Evolutionary conservation across 495 filamentous ascomycete species (phyloP).

Genomic region (Haplographium delicatum): DNA sequence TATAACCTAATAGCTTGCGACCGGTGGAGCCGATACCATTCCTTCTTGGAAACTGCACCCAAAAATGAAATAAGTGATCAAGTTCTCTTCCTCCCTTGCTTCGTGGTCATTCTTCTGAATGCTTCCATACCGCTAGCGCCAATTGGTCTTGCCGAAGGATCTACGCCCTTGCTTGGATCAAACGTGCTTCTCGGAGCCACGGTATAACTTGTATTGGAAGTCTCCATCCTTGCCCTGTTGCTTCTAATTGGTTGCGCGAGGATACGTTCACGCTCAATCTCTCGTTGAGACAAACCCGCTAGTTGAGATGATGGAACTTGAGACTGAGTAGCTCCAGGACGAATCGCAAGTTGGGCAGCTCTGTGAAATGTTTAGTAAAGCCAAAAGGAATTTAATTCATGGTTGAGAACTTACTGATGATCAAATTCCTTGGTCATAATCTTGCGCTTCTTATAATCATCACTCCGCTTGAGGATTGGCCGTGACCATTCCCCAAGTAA

Average conservation of each 20-base stretch:
- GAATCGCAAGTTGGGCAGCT: slow-evolving; percentile 19
- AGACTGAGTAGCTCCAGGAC: slow-evolving; percentile 26
- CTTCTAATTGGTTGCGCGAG: slow-evolving; percentile 63
- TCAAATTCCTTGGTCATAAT: slow-evolving; percentile 51
- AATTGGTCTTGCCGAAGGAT: slow-evolving; percentile 49
- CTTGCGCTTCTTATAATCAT: slow-evolving; percentile 82
- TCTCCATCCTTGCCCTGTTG: slow-evolving; percentile 69
- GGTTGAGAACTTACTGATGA: slow-evolving; percentile 43
- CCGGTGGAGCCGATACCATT: background rate
- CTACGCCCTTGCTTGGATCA: slow-evolving; percentile 32
- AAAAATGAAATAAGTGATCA: too few species aligned
- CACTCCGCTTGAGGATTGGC: slow-evolving; percentile 87
- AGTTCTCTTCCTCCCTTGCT: slow-evolving; percentile 53
- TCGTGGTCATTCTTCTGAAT: slow-evolving; percentile 75
- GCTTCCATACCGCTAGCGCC: slow-evolving; percentile 72
- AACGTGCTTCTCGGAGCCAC: slow-evolving; percentile 65
- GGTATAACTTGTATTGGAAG: slow-evolving; percentile 70
- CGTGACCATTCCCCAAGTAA: slow-evolving; percentile 92
- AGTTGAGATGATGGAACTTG: slow-evolving; percentile 44
- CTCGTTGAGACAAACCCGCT: slow-evolving; percentile 36
- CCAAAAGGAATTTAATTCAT: background rate
- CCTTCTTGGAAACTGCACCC: background rate
- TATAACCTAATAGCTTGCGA: background rate
- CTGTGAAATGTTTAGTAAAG: slow-evolving; percentile 1
- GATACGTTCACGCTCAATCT: slow-evolving; percentile 59